Evolutionary conservation across 495 filamentous ascomycete species (phyloP).

Genomic region (Podospora bellae-mahoneyi): DNA sequence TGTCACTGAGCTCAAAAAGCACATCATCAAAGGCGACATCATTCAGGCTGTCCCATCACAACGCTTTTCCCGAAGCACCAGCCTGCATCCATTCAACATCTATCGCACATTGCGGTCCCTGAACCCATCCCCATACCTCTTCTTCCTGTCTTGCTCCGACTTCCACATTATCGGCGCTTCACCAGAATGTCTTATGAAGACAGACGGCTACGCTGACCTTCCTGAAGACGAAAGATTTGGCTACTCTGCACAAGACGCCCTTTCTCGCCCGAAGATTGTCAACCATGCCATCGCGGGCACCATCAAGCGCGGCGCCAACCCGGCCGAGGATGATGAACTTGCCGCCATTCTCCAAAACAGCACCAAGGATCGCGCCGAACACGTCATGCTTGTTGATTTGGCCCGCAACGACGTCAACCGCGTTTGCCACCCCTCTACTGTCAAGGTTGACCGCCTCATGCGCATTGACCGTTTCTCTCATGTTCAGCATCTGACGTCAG

Average conservation of each 20-base stretch:
- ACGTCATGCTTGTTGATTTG: slow-evolving; percentile 98
- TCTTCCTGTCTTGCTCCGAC: slow-evolving; percentile 85
- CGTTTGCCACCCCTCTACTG: slow-evolving; percentile 86
- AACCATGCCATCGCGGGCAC: slow-evolving; percentile 97
- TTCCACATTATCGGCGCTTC: slow-evolving; percentile 95
- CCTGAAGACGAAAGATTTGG: slow-evolving; percentile 30
- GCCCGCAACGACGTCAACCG: slow-evolving; percentile 96
- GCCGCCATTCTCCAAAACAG: slow-evolving; percentile 73
- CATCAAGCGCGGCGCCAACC: slow-evolving; percentile 76
- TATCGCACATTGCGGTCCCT: slow-evolving; percentile 93
- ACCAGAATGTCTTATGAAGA: slow-evolving; percentile 89
- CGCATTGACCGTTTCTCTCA: slow-evolving; percentile 93
- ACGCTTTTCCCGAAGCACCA: slow-evolving; percentile 82
- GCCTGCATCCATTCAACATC: slow-evolving; percentile 94
- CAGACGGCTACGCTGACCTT: slow-evolving; percentile 50
- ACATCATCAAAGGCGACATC: slow-evolving; percentile 88
- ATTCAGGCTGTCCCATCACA: slow-evolving; percentile 97
- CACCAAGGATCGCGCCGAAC: slow-evolving; percentile 92
- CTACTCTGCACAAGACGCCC: slow-evolving; percentile 25
- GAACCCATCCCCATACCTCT: slow-evolving; percentile 94
- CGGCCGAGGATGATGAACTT: slow-evolving; percentile 74
- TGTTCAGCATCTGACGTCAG: slow-evolving; percentile 93
- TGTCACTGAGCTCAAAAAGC: slow-evolving; percentile 74
- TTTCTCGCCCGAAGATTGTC: slow-evolving; percentile 70
- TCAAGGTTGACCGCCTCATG: slow-evolving; percentile 89